Evolutionary conservation across 2,329 filamentous ascomycete genomes (phyloP).

Genomic region (Calonectria naviculata): DNA sequence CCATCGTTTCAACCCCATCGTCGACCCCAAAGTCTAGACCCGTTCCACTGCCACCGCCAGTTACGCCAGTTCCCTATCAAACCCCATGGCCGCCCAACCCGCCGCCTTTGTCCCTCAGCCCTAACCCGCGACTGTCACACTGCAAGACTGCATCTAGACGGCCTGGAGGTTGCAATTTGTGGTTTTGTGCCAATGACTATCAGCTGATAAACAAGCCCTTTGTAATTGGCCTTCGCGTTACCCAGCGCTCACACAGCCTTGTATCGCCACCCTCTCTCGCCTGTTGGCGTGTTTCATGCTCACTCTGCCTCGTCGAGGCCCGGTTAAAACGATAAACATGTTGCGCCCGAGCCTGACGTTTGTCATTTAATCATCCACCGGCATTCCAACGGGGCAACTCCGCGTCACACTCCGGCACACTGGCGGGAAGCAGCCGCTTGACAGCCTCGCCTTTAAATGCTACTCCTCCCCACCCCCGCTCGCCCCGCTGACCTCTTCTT

Average conservation of each 20-base stretch:
- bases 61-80: not conserved
- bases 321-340: not conserved
- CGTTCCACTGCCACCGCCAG: not conserved
- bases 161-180: not conserved
- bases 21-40: not conserved
- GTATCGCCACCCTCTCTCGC: not conserved
- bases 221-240: not conserved
- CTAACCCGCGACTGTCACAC: not conserved
- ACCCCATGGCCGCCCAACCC: not conserved
- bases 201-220: not conserved
- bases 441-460: not conserved
- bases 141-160: not conserved
- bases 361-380: no score
- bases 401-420: not conserved
- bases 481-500: not conserved
- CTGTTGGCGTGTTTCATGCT: not conserved
- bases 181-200: no score
- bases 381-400: not conserved
- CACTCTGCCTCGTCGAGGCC: not conserved
- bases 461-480: not conserved
- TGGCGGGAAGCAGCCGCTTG: not conserved
- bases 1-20: not conserved
- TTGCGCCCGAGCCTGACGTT: not conserved
- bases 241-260: not conserved
- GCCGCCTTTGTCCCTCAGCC: not conserved